Base-by-base conservation (phyloP, 768 basidiomycete species). In the Lactarius psammicola region DNA sequence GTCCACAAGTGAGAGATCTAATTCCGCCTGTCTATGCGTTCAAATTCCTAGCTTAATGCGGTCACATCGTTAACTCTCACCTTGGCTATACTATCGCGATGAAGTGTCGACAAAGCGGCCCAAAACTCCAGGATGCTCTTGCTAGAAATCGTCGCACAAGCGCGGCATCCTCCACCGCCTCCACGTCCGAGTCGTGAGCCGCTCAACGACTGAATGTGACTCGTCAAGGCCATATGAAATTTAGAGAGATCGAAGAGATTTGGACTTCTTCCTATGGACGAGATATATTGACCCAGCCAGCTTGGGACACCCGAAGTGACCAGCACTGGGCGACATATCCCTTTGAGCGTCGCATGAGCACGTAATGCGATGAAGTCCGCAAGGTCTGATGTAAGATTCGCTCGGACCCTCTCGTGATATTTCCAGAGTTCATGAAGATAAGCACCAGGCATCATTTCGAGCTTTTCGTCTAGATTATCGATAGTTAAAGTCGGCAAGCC, bases 401-500 rank as follows among this genome's bases (percentile, higher is more conserved):
- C 10, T 40, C 38, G 28, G 42, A 59, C 57, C 20, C 38, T 42
- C 18, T 26, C 1, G 10, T 54, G 38, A 54, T 59, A 64, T 42
- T 59, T 59, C 58, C 63, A 64, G 31, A 64, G 63, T 54, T 59
- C 57, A 6, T 59, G 51, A 6, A 64, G 63, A 33, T 0, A 40
- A 9, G 13, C 23, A 9, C 58, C 38, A 1, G 64, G 23, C 58
- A 60, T 65, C 5, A 54, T 11, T 28, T 36, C 31, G 51, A 60
- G 53, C 40, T 46, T n/a, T 6, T 38, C 38, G 0, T 56, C 33
- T 10, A 60, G 38, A 17, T 9, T n/a, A 10, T 60, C 6, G 4
- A 65, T 55, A 15, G n/a, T 36, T 40, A 65, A 42, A 23, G 4
- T n/a, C 8, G 49, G 40, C 6, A 55, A 30, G 11, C 18, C 31